Conservation (phyloP, 1,284 basidiomycete genomes). For the Ceratobasidium theobromae region DNA sequence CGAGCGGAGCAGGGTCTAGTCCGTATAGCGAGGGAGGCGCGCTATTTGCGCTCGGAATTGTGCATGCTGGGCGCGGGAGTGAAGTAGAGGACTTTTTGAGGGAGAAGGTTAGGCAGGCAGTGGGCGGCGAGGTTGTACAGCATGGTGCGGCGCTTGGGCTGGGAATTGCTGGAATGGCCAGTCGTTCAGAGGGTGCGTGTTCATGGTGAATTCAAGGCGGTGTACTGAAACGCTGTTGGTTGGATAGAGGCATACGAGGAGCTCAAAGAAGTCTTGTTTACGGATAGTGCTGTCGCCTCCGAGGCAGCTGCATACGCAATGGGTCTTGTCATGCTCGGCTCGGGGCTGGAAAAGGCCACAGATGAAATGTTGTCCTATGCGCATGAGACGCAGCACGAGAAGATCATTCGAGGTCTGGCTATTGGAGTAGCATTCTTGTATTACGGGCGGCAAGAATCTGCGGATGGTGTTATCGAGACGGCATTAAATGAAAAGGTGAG, state of each 20-base stretch:
- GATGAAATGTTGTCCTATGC: constrained; percentile 95
- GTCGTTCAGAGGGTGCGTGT: constrained; percentile 65
- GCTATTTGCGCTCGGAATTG: constrained; percentile 89
- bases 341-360: constrained; percentile 72
- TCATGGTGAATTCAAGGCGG: not conserved
- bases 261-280: constrained; percentile 83
- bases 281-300: constrained; percentile 90
- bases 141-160: constrained; percentile 94
- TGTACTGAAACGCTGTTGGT: not conserved
- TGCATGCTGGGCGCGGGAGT: constrained; percentile 75
- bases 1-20: constrained; percentile 62
- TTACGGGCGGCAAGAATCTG: constrained; percentile 89
- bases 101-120: constrained; percentile 70
- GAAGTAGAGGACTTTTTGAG: constrained; percentile 73
- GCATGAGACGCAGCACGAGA: constrained; percentile 95
- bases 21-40: constrained; percentile 89
- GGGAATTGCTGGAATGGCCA: constrained; percentile 90
- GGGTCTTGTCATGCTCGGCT: constrained; percentile 95
- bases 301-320: constrained; percentile 94
- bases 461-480: constrained; percentile 73
- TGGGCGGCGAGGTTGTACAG: constrained; percentile 79
- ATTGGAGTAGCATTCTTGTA: constrained; percentile 88
- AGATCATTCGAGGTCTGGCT: constrained; percentile 92
- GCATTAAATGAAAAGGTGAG: constrained; percentile 83
- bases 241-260: constrained; percentile 83